Evolutionary conservation across 805 yeast genomes (phyloP).

Genomic region (Pichia nanzhaoensis): DNA sequence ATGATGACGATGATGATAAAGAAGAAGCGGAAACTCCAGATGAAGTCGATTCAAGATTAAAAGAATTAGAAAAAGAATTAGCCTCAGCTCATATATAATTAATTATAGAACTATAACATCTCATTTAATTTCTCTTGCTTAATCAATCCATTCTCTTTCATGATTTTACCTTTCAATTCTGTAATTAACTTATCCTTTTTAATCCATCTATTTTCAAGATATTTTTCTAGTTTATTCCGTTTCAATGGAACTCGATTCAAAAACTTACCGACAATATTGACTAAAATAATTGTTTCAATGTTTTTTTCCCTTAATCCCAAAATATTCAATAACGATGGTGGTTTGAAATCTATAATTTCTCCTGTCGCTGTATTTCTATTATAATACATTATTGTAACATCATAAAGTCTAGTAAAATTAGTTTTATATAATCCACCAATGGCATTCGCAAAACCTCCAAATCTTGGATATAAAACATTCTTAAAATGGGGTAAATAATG

Average conservation of each 20-base stretch:
- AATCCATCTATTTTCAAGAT: slow-evolving; percentile 71
- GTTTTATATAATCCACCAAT: slow-evolving; percentile 36
- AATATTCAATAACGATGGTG: slow-evolving; percentile 34
- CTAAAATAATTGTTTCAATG: slow-evolving; percentile 29
- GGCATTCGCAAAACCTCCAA: slow-evolving; percentile 46
- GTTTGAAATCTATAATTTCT: slow-evolving; percentile 21
- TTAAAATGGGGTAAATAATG: slow-evolving; percentile 55
- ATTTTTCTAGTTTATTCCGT: slow-evolving; percentile 54
- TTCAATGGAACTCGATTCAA: slow-evolving; percentile 45
- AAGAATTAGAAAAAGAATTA: slow-evolving; percentile 47
- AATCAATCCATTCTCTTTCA: slow-evolving; percentile 4
- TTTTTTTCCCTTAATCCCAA: slow-evolving; percentile 28
- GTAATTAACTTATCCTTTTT: slow-evolving; percentile 54
- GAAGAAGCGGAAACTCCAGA: slow-evolving; percentile 46
- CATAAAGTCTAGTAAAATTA: slow-evolving; percentile 44
- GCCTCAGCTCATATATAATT: slow-evolving; percentile 24
- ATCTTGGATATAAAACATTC: slow-evolving; percentile 74
- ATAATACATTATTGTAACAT: slow-evolving; percentile 46
- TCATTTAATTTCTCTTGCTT: not conserved
- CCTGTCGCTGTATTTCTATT: slow-evolving; percentile 12
- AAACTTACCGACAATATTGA: slow-evolving; percentile 43
- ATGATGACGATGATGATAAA: slow-evolving; percentile 45
- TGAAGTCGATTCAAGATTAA: slow-evolving; percentile 28
- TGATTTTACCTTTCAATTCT: slow-evolving; percentile 28
- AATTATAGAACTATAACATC: too few relatives aligned